Evolutionary conservation across 164 flowering plant genomes (phyloP).

Genomic region (Echeveria elegans): DNA sequence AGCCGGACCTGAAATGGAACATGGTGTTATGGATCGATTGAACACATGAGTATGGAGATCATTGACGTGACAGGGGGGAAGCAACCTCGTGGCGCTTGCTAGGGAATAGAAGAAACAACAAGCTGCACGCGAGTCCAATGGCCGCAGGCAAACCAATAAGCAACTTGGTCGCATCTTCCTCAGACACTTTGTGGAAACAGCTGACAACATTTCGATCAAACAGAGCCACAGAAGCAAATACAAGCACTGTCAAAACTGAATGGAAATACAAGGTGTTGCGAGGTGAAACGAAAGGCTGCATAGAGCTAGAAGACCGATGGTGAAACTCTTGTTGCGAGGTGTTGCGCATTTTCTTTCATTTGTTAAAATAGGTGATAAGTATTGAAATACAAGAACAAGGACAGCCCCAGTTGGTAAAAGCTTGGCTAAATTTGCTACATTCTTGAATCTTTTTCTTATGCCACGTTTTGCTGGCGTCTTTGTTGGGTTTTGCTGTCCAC

Average conservation of each 20-base stretch:
- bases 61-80: slow-evolving; percentile 9
- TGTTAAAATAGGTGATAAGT: slow-evolving; percentile 11
- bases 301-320: slow-evolving; percentile 2
- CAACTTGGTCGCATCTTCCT: slow-evolving; percentile 7
- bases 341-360: slow-evolving; percentile 10
- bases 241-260: slow-evolving; percentile 6
- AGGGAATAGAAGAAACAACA: slow-evolving; percentile 11
- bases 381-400: slow-evolving; percentile 12
- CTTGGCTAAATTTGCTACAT: slow-evolving; percentile 10
- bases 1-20: no score
- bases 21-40: no score
- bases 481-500: background rate
- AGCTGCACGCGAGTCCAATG: slow-evolving; percentile 6
- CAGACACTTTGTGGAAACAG: slow-evolving; percentile 6
- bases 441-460: slow-evolving; percentile 10
- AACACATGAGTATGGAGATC: background rate
- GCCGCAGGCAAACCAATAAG: slow-evolving; percentile 5
- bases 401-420: slow-evolving; percentile 12
- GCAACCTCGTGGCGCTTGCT: slow-evolving; percentile 12
- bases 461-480: slow-evolving; percentile 10
- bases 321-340: slow-evolving; percentile 6
- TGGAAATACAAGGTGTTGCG: slow-evolving; percentile 8
- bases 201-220: slow-evolving; percentile 12
- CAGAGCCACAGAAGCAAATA: slow-evolving; percentile 9
- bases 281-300: slow-evolving; percentile 6